Evolutionary conservation across 2,329 filamentous ascomycete genomes (phyloP), one percentile per base, ranked within the genome.

Genomic region (Calycina marina): DNA sequence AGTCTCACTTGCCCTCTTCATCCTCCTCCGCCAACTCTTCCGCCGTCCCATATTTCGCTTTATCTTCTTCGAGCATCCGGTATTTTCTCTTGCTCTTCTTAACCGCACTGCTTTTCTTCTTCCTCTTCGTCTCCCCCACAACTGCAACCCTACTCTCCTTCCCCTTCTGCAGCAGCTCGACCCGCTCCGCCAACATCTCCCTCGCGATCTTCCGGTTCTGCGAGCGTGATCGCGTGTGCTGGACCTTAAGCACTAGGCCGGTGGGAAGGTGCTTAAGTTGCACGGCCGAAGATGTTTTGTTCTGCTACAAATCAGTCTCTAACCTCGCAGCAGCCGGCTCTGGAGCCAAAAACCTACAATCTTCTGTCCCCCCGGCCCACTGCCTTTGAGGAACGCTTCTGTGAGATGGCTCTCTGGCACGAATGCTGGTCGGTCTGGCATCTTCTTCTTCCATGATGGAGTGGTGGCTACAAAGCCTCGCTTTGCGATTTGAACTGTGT

Each of bases 231-330:
- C 90, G 76, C 6, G 90, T 96, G 13, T 78, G 84, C 58, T 98
- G 90, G 35, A 74, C 88, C 60, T 98, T 98, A 41, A 98, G 72
- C 10, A 96, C 86, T 32, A 94, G 73, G 39, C 88, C 88, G 1
- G 86, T 93, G 4, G 88, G 84, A 11, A 80, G 60, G 56, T 98
- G 90, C 45, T 78, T 90, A 20, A 98, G 65, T 54, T 98, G 90
- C 2, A 94, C 88, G 22, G 88, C 88, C 0, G 83, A 94, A 43
- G 77, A 85, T 15, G 90, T 98, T 72, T 98, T 98, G 60, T 98
- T 98, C 78, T 77, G 39, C 12, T n/a, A 18, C 25, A 13, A 28
- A 16, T 14, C 17, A 35, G 11, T 24, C 5, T 6, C 6, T 12
- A 24, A 12, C 25, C 17, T 15, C 22, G 4, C 13, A 34, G 10